Base-by-base conservation (phyloP, 1,284 basidiomycete species). In the Inonotus hispidus region DNA sequence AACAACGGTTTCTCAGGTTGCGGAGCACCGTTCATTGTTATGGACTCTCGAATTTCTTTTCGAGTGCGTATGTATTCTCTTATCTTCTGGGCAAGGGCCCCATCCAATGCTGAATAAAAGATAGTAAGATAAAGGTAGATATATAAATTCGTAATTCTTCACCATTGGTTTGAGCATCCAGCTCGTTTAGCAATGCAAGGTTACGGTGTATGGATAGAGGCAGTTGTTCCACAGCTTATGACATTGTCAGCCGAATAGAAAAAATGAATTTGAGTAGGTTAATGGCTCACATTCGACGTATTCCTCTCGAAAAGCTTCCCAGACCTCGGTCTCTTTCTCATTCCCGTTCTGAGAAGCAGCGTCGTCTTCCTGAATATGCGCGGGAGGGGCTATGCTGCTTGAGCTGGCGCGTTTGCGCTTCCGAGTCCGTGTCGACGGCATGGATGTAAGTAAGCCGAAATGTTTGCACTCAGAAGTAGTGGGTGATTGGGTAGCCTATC, bases 121-220 rank as follows among this genome's bases (percentile, higher is more conserved):
- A 21, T 21, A n/a, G 21, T 13, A n/a, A 56, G 21, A 25, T 4
- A 2, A 3, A n/a, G 23, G 29, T 16, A 56, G 35, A 29, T 23
- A 56, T 53, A 25, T 45, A 52, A 52, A 69, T 82, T 65, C 5
- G 50, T 16, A 2, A 11, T 4, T 35, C n/a, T 16, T 52, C 66
- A 91, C 91, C 75, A 56, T 82, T 72, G 57, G 83, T 79, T 69
- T 92, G 90, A 63, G 84, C 79, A 67, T 96, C 94, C 32, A 95
- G 75, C 72, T 96, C 93, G n/a, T 82, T 77, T 69, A 95, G 80
- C 38, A 96, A 76, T 23, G 84, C 78, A 71, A 88, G 90, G 61
- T 91, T 88, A 41, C 94, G 80, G 68, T 92, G 88, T 57, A 96
- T 72, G 58, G 91, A 90, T 61, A 95, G 75, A 1, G 94, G 93